Evolutionary conservation across 2,329 filamentous ascomycete genomes (phyloP).

Genomic region (Ceratocystis eucalypticola): DNA sequence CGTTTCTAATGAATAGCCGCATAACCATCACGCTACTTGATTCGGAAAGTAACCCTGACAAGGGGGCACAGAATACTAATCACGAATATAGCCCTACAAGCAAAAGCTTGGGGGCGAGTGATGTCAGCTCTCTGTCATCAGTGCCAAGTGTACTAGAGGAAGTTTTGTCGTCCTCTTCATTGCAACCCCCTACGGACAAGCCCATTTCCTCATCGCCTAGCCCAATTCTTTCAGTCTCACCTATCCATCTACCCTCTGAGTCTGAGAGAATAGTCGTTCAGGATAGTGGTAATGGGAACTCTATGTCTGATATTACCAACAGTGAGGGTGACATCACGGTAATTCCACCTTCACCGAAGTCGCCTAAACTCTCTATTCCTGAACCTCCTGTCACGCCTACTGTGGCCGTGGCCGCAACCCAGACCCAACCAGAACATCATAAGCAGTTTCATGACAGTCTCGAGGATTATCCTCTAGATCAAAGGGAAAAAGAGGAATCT

Average conservation of each 20-base stretch:
- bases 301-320: conserved; percentile 1
- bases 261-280: background rate
- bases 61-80: background rate
- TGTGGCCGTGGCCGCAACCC: background rate
- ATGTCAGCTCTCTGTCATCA: background rate
- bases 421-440: background rate
- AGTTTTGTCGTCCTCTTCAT: background rate
- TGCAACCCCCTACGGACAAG: background rate
- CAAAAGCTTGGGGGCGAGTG: background rate
- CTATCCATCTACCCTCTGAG: background rate
- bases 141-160: background rate
- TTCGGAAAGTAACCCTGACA: background rate
- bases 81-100: background rate
- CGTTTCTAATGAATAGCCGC: background rate
- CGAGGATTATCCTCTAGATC: background rate
- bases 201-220: background rate
- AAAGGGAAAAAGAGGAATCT: background rate
- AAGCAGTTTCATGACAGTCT: background rate
- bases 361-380: background rate
- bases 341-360: background rate
- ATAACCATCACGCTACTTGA: background rate
- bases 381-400: background rate
- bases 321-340: conserved; percentile 3
- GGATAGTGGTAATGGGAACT: conserved; percentile 1
- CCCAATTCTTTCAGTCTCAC: background rate